A percentile compares a stretch with the other conserved stretches of the same genome.
Conservation (phyloP, 1,284 basidiomycete genomes). For the Fomitiporia mediterranea region DNA sequence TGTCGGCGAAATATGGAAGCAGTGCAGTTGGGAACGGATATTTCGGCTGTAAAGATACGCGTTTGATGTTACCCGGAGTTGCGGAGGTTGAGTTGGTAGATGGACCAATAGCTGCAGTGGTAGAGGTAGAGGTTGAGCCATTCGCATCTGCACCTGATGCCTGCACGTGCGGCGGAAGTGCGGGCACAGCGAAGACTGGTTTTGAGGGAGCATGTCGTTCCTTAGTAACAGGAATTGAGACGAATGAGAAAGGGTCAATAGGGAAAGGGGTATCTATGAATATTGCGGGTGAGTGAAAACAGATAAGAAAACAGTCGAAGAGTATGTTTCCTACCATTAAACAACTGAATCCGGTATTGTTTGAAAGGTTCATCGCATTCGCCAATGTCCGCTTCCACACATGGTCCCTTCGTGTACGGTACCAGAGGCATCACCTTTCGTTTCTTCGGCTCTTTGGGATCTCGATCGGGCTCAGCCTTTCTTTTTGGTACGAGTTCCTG, state of each 20-base stretch:
- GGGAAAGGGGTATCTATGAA: constrained; percentile 64
- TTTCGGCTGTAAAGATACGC: constrained; percentile 40
- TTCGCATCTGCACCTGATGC: not conserved
- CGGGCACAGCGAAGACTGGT: constrained; percentile 34
- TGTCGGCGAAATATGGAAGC: constrained; percentile 51
- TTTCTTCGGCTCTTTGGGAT: constrained; percentile 52
- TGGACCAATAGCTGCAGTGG: not conserved
- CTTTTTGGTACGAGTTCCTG: constrained; percentile 43
- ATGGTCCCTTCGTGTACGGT: constrained; percentile 73
- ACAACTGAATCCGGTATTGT: constrained; percentile 64
- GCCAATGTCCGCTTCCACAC: constrained; percentile 64
- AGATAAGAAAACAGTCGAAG: constrained; percentile 3
- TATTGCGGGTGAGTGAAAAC: constrained; percentile 4
- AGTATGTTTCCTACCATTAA: constrained; percentile 55
- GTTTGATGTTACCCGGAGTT: constrained; percentile 20
- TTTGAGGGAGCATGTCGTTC: constrained; percentile 21
- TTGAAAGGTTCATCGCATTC: constrained; percentile 59
- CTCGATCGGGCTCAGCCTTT: constrained; percentile 42
- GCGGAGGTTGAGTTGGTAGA: constrained; percentile 19
- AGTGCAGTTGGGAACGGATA: constrained; percentile 63
- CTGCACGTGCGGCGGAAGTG: constrained; percentile 32
- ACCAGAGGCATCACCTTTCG: constrained; percentile 71
- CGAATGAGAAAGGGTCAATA: constrained; percentile 74
- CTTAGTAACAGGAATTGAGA: constrained; percentile 45
- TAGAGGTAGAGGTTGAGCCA: not conserved